phyloP scores from a whole-genome alignment of 257 asterid species.

The Pogostemon cablin region DNA sequence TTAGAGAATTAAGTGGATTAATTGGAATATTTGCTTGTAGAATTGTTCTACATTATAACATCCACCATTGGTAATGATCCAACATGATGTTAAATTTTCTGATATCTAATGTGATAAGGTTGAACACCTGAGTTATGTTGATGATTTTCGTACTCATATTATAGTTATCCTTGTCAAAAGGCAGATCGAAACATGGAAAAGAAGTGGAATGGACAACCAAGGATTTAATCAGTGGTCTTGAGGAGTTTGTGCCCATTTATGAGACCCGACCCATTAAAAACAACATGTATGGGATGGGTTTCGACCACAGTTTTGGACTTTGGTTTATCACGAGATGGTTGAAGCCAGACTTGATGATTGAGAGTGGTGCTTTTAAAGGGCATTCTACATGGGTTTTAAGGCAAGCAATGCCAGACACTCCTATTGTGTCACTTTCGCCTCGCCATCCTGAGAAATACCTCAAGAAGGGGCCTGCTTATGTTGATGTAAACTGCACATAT shows the following conservation, averaged over 20 bases:
- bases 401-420: conserved; percentile 91
- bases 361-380: conserved; percentile 98
- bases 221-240: conserved; percentile 80
- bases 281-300: conserved; percentile 96
- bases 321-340: conserved; percentile 91
- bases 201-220: conserved; percentile 87
- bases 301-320: conserved; percentile 98
- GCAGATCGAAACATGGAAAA: conserved; percentile 99
- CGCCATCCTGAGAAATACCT: conserved; percentile 98
- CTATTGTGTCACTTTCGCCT: conserved; percentile 81
- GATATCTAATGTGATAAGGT: conserved; percentile 1
- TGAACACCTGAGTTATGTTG: conserved; percentile 18
- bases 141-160: conserved; percentile 43
- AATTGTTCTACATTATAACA: neutral
- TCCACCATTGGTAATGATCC: conserved; percentile 2
- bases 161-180: conserved; percentile 86
- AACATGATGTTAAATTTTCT: neutral
- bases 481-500: conserved; percentile 94
- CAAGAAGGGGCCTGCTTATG: conserved; percentile 97
- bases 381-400: conserved; percentile 98
- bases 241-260: conserved; percentile 91
- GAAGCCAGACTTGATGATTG: conserved; percentile 89
- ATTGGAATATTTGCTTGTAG: neutral
- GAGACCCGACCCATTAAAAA: conserved; percentile 89
- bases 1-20: conserved; percentile 7